Evolutionary conservation across 306 rosid species (phyloP), one percentile per base, ranked within the genome.

Genomic region (Hippophae gyantsensis): DNA sequence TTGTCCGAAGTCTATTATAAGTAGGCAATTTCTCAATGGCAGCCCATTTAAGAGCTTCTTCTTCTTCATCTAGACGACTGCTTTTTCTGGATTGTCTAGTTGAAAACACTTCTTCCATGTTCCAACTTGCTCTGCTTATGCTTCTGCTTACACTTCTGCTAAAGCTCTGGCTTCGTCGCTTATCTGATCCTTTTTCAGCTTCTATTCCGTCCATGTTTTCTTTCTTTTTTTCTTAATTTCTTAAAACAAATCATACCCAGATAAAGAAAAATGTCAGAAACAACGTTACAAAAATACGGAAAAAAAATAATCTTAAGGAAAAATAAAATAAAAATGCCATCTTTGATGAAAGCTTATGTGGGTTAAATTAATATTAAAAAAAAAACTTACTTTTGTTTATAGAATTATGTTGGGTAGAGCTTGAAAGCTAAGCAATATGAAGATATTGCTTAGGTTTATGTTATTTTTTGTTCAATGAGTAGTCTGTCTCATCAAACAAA

Each of bases 41-140:
- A 42, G 97, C 97, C 97, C 97, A 87, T 48, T 64, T 82, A n/a
- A 90, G 83, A 71, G 97, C 94, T 50, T 90, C 97, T 64, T 90
- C 95, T 18, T 90, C 97, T 54, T 90, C 94, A 14, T 83, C 92
- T 1, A 54, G 69, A 0, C 52, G 75, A 7, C 74, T 70, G 69
- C 54, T 76, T 45, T 94, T 71, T 6, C 87, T 63, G 3, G 97
- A 90, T 10, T 79, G 72, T 48, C 78, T 81, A 6, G 74, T 68
- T 0, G 82, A 64, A 62, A 87, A 84, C 49, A 87, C 88, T 18
- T 87, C 95, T 23, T 87, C 97, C 94, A 82, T 76, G 66, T 60
- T 77, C 97, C 97, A 90, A 47, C 87, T 82, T 10, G 82, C 81
- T 38, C 81, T 69, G 72, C 96, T 85, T 43, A 83, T 27, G 53